Evolutionary conservation across 306 rosid species (phyloP).

Genomic region (Vigna hirtella): DNA sequence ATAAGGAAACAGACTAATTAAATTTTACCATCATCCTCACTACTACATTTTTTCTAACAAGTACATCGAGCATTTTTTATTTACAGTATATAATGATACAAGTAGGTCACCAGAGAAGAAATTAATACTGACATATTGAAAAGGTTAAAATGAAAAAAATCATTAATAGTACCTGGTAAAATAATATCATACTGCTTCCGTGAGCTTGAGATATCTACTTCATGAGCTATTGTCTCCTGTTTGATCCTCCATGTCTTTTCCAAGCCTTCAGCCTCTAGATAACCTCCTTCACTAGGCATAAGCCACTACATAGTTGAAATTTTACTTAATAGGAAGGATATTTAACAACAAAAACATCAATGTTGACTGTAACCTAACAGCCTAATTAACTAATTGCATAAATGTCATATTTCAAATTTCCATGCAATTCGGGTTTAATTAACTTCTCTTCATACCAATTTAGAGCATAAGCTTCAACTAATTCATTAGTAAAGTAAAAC

Average conservation of each 20-base stretch:
- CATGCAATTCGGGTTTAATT: background rate
- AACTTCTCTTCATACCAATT: background rate
- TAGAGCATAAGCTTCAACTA: conserved; percentile 10
- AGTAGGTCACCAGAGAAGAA: background rate
- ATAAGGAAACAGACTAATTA: background rate
- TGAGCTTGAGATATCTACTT: conserved; percentile 72
- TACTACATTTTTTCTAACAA: background rate
- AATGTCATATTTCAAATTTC: conserved; percentile 12
- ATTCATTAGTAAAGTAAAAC: conserved; percentile 15
- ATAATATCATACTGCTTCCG: conserved; percentile 75
- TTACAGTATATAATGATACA: background rate
- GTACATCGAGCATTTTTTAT: background rate
- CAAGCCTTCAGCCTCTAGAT: conserved; percentile 81
- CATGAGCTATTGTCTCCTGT: conserved; percentile 71
- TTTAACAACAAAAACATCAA: background rate
- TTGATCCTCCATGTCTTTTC: conserved; percentile 84
- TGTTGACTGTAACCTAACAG: background rate
- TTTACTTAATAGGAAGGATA: conserved; percentile 1
- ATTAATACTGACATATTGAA: background rate
- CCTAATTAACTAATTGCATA: background rate
- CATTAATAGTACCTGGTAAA: conserved; percentile 70
- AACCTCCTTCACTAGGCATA: conserved; percentile 84
- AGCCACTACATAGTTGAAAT: conserved; percentile 69
- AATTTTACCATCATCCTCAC: background rate
- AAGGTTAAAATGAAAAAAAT: background rate